Evolutionary conservation across 2,329 filamentous ascomycete species (phyloP), one percentile per base, ranked within the genome.

Genomic region (Cladosporium sp.): DNA sequence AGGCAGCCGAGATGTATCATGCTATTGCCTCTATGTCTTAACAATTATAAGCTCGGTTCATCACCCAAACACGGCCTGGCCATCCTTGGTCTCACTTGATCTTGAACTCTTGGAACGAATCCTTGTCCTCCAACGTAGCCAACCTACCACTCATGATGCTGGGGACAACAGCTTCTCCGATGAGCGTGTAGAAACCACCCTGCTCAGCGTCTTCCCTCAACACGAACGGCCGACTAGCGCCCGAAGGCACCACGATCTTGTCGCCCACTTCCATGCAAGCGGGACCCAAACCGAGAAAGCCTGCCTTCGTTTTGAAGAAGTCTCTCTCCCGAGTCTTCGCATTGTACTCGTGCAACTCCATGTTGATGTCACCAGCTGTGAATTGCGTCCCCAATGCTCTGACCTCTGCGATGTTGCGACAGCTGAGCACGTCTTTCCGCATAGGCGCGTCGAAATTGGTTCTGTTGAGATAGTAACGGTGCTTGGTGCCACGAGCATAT

Each of bases 271-370:
- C 40, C 12, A 64, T 40, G 34, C 54, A 55, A 15, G 52, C 40
- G n/a, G 64, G 59, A 17, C 62, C 63, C 12, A 65, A 36, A 6
- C 62, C 61, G 20, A 66, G 52, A 40, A 66, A 64, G 12, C 63
- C 62, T n/a, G 56, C 38, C 30, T 42, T 45, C 12, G 65, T 67
- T 34, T 54, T 60, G 55, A 65, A 66, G 28, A 67, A 63, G 59
- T 66, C 65, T 25, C 61, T 57, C 22, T 61, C 50, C 15, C 61
- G 55, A 36, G 17, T 28, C 43, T 64, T 63, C 5, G 43, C n/a
- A n/a, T 45, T 50, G 40, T 59, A 60, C 19, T 60, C 54, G 22
- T 61, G 56, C 28, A 61, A 42, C 22, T 62, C 57, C 5, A 62
- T 28, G 22, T 52, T 51, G 7, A 47, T 47, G 9, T 51, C 59